Evolutionary conservation across 805 yeast genomes (phyloP), one percentile per base, ranked within the genome.

Genomic region (Teunomyces funiuensis): DNA sequence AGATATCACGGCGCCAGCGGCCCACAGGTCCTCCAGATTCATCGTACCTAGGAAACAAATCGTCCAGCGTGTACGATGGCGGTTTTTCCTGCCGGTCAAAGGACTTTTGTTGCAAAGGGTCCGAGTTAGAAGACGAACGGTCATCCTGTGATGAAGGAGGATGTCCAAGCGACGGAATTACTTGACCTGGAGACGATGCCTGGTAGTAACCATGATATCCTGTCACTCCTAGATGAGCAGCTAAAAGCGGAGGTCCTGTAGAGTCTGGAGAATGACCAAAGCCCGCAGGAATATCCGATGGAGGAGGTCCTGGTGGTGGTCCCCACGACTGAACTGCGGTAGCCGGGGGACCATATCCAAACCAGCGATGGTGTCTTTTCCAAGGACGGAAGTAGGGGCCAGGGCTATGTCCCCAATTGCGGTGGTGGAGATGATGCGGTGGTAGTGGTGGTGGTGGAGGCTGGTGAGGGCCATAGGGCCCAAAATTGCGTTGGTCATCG

Each of bases 291-390:
- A 3, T 9, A 19, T 9, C 11, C 6, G 25, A 23, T 18, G 34
- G 22, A 4, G 34, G 34, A n/a, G 34, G 34, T 10, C 22, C 34
- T 3, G 34, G 13, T 11, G 34, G 34, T 5, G 34, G 34, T 11
- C 25, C 34, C 34, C 34, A 31, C 10, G 19, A 25, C 10, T 23
- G 34, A n/a, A 16, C 17, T 3, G 25, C 22, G 11, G 16, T 25
- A 5, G 20, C 25, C 2, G 34, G 34, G 13, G 18, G 19, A 5
- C 14, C 15, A 16, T 31, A 20, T 10, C 34, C 34, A 13, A 31
- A 31, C 34, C 34, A 31, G 22, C 25, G 34, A 17, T 31, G 34
- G 22, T n/a, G 34, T 31, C 34, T 31, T 13, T 31, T 31, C 34
- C 34, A 31, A 5, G 34, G 34, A 5, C 34, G 18, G 9, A 19